Evolutionary conservation across 2,329 filamentous ascomycete species (phyloP).

Genomic region (Fusarium sp.): DNA sequence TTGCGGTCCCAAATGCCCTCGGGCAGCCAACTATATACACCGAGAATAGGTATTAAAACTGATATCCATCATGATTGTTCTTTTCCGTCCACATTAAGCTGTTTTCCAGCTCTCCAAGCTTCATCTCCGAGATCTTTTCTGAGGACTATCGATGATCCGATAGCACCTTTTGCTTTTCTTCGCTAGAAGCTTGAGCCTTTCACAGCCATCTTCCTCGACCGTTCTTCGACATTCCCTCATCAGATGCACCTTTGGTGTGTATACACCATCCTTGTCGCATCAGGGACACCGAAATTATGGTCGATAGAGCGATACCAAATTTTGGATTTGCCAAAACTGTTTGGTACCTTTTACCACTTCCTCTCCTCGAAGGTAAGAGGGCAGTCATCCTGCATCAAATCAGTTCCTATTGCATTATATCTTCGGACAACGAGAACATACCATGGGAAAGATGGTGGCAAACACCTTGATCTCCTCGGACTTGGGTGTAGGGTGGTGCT

Average conservation of each 20-base stretch:
- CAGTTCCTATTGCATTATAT: constrained; percentile 29
- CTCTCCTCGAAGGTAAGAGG: constrained; percentile 77
- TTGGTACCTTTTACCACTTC: constrained; percentile 57
- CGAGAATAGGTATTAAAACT: constrained; percentile 51
- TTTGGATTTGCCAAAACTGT: constrained; percentile 18
- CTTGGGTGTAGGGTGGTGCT: constrained; percentile 83
- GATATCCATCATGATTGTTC: constrained; percentile 43
- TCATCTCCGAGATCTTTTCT: neutral
- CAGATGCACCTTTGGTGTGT: constrained; percentile 3
- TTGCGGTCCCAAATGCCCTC: constrained; percentile 40
- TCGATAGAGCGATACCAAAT: constrained; percentile 14
- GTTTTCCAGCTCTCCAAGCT: constrained; percentile 4
- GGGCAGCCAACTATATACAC: constrained; percentile 47
- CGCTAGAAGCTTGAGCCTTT: neutral
- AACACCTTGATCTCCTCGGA: constrained; percentile 99
- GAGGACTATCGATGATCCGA: constrained; percentile 1
- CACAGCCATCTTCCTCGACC: constrained; percentile 16
- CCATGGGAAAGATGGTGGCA: constrained; percentile 97
- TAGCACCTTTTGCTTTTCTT: constrained; percentile 1
- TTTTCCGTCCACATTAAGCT: constrained; percentile 24
- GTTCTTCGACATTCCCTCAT: constrained; percentile 18
- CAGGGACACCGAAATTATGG: constrained; percentile 8
- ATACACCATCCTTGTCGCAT: neutral
- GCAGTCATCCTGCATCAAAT: constrained; percentile 78
- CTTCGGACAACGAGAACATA: constrained; percentile 60